Evolutionary conservation across 306 rosid genomes (phyloP).

Genomic region (Acacia confusa): DNA sequence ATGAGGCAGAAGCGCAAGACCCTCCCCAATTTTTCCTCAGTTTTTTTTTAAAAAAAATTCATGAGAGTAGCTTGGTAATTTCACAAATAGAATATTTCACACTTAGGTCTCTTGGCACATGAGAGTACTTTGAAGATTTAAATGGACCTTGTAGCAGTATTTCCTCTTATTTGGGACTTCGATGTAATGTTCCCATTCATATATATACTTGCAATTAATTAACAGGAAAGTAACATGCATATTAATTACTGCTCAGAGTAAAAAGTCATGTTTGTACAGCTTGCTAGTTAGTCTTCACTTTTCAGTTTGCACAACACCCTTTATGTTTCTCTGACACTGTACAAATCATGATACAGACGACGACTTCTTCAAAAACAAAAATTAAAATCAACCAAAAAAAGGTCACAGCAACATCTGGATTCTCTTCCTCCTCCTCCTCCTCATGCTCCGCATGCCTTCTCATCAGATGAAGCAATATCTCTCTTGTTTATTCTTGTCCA

Average conservation of each 20-base stretch:
- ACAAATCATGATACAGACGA: slow-evolving; percentile 42
- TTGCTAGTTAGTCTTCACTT: slow-evolving; percentile 32
- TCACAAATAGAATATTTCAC: too few relatives aligned
- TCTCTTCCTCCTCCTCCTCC: neutral
- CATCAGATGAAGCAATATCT: slow-evolving; percentile 31
- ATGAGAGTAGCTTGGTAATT: too few relatives aligned
- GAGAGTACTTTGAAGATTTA: too few relatives aligned
- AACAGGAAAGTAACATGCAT: neutral
- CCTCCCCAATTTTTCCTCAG: too few relatives aligned
- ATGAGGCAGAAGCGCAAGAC: too few relatives aligned
- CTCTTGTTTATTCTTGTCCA: slow-evolving; percentile 39
- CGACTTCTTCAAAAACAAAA: slow-evolving; percentile 32
- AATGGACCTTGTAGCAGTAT: too few relatives aligned
- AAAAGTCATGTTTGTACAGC: slow-evolving; percentile 49
- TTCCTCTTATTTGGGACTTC: too few relatives aligned
- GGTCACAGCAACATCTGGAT: slow-evolving; percentile 31
- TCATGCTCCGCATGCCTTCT: neutral
- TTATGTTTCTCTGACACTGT: slow-evolving; percentile 22
- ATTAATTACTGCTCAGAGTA: slow-evolving; percentile 20
- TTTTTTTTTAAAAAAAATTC: too few relatives aligned
- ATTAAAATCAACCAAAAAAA: neutral
- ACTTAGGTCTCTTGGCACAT: too few relatives aligned
- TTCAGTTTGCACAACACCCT: slow-evolving; percentile 17
- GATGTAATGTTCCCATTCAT: neutral
- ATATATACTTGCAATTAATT: neutral